Conservation (phyloP, 2,329 filamentous ascomycete species). For the Hypoxylon sp. region DNA sequence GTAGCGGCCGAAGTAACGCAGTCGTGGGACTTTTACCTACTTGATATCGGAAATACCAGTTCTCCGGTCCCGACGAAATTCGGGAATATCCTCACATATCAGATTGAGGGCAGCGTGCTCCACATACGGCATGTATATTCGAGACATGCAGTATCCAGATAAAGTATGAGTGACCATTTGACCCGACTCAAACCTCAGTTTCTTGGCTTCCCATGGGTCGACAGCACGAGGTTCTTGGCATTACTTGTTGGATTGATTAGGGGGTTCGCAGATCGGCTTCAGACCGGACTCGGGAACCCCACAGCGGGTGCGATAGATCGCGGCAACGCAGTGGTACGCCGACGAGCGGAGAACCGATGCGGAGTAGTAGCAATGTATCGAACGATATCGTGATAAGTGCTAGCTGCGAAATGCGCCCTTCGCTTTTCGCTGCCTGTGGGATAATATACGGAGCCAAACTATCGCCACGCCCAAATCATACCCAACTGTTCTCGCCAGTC, state of each 20-base stretch:
- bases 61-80: not conserved
- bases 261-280: conserved; percentile 25
- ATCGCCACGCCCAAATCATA: not conserved
- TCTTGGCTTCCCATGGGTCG: conserved; percentile 3
- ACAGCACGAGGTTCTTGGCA: conserved; percentile 9
- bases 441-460: not conserved
- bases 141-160: not conserved
- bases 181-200: not conserved
- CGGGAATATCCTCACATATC: conserved; percentile 4
- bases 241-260: conserved; percentile 9
- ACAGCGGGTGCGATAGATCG: conserved; percentile 34
- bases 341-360: conserved; percentile 42
- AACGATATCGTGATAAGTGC: conserved; percentile 30
- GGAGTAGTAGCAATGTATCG: conserved; percentile 37
- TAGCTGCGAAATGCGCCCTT: conserved; percentile 1
- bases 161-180: not conserved
- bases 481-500: not conserved
- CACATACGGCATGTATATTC: not conserved
- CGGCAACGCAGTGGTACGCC: conserved; percentile 19
- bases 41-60: conserved; percentile 3
- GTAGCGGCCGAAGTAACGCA: conserved; percentile 1
- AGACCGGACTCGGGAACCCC: conserved; percentile 40
- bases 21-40: conserved; percentile 2
- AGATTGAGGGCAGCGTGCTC: not conserved
- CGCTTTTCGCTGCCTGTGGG: not conserved